Percentiles rank a stretch among this genome's conserved stretches.
Evolutionary conservation across 208 protist species (phyloP).

Genomic region (Trypanosoma scelopori): DNA sequence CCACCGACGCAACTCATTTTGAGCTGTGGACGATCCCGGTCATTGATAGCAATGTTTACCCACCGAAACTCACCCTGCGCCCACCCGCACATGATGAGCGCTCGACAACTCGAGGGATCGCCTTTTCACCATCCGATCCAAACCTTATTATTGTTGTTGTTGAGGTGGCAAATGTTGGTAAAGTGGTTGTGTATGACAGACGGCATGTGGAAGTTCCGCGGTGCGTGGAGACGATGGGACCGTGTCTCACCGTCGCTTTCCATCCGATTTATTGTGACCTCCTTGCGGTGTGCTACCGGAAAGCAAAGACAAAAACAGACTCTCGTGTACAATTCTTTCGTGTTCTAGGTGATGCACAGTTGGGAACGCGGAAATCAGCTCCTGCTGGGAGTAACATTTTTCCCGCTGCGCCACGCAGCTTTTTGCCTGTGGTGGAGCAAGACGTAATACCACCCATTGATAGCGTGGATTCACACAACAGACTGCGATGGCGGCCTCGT

Average conservation of each 20-base stretch:
- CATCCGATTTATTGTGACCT: conserved; percentile 82
- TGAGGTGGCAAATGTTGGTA: conserved; percentile 44
- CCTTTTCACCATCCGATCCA: conserved; percentile 76
- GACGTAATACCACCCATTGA: conserved; percentile 59
- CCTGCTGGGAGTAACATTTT: neutral
- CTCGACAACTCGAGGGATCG: conserved; percentile 58
- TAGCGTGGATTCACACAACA: conserved; percentile 57
- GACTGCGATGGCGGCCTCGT: conserved; percentile 67
- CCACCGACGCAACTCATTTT: conserved; percentile 66
- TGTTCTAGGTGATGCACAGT: conserved; percentile 24
- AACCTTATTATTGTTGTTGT: conserved; percentile 72
- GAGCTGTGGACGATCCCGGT: conserved; percentile 79
- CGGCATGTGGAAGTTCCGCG: conserved; percentile 62
- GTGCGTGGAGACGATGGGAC: conserved; percentile 46
- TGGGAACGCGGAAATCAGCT: neutral
- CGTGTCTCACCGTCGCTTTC: conserved; percentile 59
- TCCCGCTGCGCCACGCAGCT: neutral
- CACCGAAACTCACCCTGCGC: conserved; percentile 64
- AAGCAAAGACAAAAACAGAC: conserved; percentile 66
- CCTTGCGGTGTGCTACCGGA: conserved; percentile 70
- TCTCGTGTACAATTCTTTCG: conserved; percentile 69
- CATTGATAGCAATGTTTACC: conserved; percentile 40
- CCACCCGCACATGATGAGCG: conserved; percentile 62
- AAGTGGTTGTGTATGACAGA: conserved; percentile 76
- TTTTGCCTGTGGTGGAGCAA: conserved; percentile 35